phyloP scores from a whole-genome alignment of 2,329 filamentous ascomycete species.

The Grosmannia clavigera region DNA sequence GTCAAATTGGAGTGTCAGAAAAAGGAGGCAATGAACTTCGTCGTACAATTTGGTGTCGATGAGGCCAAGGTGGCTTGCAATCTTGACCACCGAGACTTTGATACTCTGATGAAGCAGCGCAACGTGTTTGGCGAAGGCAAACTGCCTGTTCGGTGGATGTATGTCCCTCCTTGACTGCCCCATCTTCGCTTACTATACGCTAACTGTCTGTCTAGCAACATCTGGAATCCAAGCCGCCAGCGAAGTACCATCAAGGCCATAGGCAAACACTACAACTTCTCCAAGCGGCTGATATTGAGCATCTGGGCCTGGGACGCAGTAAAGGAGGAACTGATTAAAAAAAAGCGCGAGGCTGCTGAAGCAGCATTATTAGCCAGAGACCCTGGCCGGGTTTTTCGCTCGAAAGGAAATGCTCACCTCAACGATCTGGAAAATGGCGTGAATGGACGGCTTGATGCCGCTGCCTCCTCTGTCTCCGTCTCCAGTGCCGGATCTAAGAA shows the following conservation, averaged over 20 bases:
- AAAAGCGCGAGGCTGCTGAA: neutral
- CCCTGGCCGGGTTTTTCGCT: neutral
- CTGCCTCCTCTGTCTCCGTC: neutral
- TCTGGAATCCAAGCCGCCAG: conserved; percentile 56
- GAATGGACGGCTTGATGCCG: neutral
- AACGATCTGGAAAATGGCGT: neutral
- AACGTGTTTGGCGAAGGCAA: conserved; percentile 21
- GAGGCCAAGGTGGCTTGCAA: conserved; percentile 44
- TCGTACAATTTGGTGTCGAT: conserved; percentile 50
- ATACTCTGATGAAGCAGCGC: conserved; percentile 21
- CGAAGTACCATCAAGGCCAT: conserved; percentile 39
- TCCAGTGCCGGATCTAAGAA: neutral
- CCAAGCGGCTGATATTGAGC: conserved; percentile 45
- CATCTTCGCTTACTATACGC: neutral
- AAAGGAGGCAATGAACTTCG: conserved; percentile 41
- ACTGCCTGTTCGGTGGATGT: conserved; percentile 56
- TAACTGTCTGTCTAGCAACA: conserved; percentile 35
- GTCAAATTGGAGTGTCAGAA: conserved; percentile 28
- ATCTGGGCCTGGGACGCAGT: conserved; percentile 40
- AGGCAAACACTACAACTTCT: conserved; percentile 54
- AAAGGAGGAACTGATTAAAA: conserved; percentile 1
- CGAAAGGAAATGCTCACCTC: neutral
- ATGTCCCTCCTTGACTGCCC: conserved; percentile 8
- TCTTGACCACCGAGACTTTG: conserved; percentile 30
- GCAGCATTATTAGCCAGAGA: neutral